Evolutionary conservation across 75 land plant species (phyloP).

Genomic region (Picea sitchensis): DNA sequence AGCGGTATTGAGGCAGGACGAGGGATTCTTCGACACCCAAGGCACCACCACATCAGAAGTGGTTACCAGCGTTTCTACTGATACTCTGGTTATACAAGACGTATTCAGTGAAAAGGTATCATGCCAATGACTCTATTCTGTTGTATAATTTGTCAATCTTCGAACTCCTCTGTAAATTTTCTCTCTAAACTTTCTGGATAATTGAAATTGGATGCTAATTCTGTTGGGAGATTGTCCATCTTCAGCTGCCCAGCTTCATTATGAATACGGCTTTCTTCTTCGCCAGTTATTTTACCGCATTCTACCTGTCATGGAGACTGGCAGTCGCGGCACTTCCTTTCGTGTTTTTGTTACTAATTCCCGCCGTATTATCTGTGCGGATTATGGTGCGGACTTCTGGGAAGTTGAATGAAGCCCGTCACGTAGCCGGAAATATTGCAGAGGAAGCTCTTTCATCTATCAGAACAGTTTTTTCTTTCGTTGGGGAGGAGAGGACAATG

Average conservation of each 20-base stretch:
- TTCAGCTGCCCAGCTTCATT: slow-evolving; percentile 30
- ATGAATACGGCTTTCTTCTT: slow-evolving; percentile 21
- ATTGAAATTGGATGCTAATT: not conserved
- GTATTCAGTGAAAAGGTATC: slow-evolving; percentile 59
- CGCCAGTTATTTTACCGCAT: slow-evolving; percentile 18
- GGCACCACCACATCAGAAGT: slow-evolving; percentile 29
- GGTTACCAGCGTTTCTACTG: slow-evolving; percentile 38
- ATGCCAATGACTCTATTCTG: not conserved
- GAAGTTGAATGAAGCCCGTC: slow-evolving; percentile 5
- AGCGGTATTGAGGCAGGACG: slow-evolving; percentile 61
- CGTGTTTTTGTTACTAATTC: slow-evolving; percentile 19
- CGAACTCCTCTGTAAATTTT: not conserved
- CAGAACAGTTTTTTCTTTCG: slow-evolving; percentile 35
- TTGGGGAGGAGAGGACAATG: slow-evolving; percentile 19
- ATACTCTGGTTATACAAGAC: slow-evolving; percentile 52
- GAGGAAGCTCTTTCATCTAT: slow-evolving; percentile 28
- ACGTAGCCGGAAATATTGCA: slow-evolving; percentile 15
- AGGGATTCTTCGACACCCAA: slow-evolving; percentile 48
- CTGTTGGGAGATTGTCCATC: not conserved
- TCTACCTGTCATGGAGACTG: slow-evolving; percentile 21
- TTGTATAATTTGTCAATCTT: not conserved
- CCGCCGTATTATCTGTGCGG: slow-evolving; percentile 21
- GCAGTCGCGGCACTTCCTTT: slow-evolving; percentile 24
- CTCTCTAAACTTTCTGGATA: not conserved
- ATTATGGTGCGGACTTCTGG: slow-evolving; percentile 8